Percentiles rank a stretch among this genome's conserved stretches.
phyloP scores from a whole-genome alignment of 202 grass and related monocot species.

The Carex arenaria region DNA sequence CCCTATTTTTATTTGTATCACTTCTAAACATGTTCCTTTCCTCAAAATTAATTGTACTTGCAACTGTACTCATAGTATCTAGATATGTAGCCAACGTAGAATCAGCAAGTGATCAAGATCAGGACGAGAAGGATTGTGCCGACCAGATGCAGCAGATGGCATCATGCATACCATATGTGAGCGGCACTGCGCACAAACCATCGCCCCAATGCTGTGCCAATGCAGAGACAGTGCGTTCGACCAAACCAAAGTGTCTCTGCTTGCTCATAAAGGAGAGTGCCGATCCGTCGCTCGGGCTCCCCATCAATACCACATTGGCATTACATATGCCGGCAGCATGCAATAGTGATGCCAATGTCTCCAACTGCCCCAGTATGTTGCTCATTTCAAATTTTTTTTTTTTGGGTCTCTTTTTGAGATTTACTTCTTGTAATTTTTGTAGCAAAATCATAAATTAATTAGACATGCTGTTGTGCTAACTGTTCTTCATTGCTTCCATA shows the following conservation, averaged over 20 bases:
- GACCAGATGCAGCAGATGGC: slow-evolving; percentile 34
- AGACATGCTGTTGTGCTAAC: not conserved
- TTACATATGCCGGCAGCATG: slow-evolving; percentile 29
- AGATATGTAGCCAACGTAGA: not conserved
- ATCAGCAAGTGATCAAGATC: not conserved
- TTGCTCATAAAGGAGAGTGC: slow-evolving; percentile 30
- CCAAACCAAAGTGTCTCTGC: slow-evolving; percentile 35
- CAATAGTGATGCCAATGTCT: slow-evolving; percentile 33
- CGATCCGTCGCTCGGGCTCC: slow-evolving; percentile 20
- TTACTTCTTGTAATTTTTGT: not conserved
- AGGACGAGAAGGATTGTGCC: slow-evolving; percentile 27
- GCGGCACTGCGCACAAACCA: slow-evolving; percentile 15
- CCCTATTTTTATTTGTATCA: not conserved
- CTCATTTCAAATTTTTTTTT: not conserved
- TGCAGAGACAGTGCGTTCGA: slow-evolving; percentile 20
- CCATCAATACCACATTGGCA: slow-evolving; percentile 35
- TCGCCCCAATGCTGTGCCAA: slow-evolving; percentile 32
- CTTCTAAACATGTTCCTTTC: not conserved
- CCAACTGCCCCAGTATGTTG: slow-evolving; percentile 31
- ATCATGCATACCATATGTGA: slow-evolving; percentile 35
- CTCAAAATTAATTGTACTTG: not conserved
- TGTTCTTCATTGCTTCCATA: not conserved
- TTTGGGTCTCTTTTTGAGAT: not conserved
- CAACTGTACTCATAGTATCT: not conserved
- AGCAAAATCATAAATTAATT: not conserved